Base-by-base conservation (phyloP, 257 asterid species). In the Leptodermis oblonga region DNA sequence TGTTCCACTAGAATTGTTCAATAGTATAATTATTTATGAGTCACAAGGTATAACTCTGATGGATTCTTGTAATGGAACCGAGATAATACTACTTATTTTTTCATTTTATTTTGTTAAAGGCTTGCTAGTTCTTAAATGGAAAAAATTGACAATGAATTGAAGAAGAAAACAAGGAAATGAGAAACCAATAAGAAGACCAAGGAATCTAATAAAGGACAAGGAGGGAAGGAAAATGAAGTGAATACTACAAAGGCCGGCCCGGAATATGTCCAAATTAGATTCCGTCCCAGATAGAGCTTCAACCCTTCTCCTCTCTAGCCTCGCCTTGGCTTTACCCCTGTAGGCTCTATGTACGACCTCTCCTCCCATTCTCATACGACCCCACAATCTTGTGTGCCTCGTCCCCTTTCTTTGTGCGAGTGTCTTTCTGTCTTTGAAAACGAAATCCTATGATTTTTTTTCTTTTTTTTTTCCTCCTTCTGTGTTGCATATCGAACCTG, bases 261-360 rank as follows among this genome's bases (percentile, higher is more conserved):
- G 79, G 79, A 69, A 74, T 74, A 69, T 74, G 70, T 52, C 74
- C 60, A 28, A n/a, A 30, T 28, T 53, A 68, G 66, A 62, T 74
- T 74, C 74, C 79, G 70, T 74, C 74, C 37, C 73, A 9, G 53
- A 73, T 56, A 30, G 41, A 20, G 41, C 36, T n/a, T 26, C 62
- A 15, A 17, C 41, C 39, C 31, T 23, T 12, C 46, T 13, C n/a
- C n/a, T n/a, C n/a, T n/a, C n/a, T n/a, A n/a, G n/a, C n/a, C n/a
- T n/a, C n/a, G 45, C 31, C 25, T 34, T 20, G 49, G 46, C 43
- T 34, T 34, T 34, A 6, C 6, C 39, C 39, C 39, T n/a, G n/a
- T n/a, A n/a, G 6, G 39, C 41, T 46, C 53, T 61, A 48, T 25
- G 54, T 51, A 15, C 68, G 41, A 25, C 45, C 69, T 23, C 45